Conservation (phyloP, 2,329 filamentous ascomycete genomes). For the Hypoxylon sp. region DNA sequence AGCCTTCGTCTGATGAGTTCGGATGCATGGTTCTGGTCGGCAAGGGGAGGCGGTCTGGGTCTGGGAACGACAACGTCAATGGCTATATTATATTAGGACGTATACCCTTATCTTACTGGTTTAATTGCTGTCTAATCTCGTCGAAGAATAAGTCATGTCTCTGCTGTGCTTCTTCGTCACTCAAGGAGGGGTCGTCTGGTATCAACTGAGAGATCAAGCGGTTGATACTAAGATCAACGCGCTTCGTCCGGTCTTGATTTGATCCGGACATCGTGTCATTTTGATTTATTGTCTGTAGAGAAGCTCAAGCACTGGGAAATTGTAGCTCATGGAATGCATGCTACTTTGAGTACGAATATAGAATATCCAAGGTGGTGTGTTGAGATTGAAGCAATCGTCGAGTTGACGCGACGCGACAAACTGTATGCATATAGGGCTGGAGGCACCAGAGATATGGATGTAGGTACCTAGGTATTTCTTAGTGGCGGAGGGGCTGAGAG, state of each 20-base stretch:
- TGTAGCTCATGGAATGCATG: constrained; percentile 7
- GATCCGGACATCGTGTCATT: constrained; percentile 65
- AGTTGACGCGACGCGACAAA: constrained; percentile 26
- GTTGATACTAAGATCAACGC: constrained; percentile 83
- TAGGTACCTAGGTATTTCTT: not conserved
- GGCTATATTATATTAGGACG: constrained; percentile 9
- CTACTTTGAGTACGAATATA: not conserved
- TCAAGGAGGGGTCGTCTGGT: constrained; percentile 73
- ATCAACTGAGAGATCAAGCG: constrained; percentile 82
- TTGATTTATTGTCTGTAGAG: constrained; percentile 32
- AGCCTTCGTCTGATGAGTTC: constrained; percentile 93
- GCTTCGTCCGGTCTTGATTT: constrained; percentile 69
- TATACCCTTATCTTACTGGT: constrained; percentile 58
- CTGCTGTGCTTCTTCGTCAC: constrained; percentile 75
- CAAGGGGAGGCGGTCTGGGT: constrained; percentile 66
- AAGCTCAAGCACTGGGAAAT: not conserved
- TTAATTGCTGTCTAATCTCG: constrained; percentile 64
- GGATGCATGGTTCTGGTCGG: constrained; percentile 90
- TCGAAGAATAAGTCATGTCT: constrained; percentile 74
- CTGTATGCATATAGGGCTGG: constrained; percentile 1
- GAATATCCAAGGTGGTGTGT: constrained; percentile 16
- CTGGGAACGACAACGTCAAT: constrained; percentile 49
- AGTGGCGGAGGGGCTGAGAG: constrained; percentile 1
- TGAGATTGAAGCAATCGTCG: not conserved
- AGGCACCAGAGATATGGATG: not conserved